phyloP scores from a whole-genome alignment of 306 rosid species.

The Echinosophora koreensis region DNA sequence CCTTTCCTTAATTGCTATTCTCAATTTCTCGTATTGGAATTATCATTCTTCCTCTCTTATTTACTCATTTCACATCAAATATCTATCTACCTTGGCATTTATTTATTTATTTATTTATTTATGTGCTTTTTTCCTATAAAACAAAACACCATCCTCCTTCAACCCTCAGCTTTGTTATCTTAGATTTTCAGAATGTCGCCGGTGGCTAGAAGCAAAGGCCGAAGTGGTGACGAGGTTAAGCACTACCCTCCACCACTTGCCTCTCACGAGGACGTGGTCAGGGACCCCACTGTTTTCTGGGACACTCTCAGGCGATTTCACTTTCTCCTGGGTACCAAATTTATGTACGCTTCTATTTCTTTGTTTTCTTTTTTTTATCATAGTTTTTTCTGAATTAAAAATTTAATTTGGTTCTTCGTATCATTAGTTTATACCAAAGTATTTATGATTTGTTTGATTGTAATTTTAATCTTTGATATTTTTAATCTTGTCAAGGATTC shows the following conservation, averaged over 20 bases:
- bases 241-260: slow-evolving; percentile 80
- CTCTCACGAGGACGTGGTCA: slow-evolving; percentile 66
- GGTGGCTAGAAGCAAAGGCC: slow-evolving; percentile 37
- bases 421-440: not conserved
- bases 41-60: slow-evolving; percentile 38
- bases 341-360: slow-evolving; percentile 61
- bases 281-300: slow-evolving; percentile 71
- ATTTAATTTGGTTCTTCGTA: slow-evolving; percentile 9
- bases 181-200: slow-evolving; percentile 51
- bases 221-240: slow-evolving; percentile 47
- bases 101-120: too few relatives aligned
- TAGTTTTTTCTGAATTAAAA: not conserved
- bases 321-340: slow-evolving; percentile 78
- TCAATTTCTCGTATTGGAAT: slow-evolving; percentile 49
- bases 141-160: not conserved
- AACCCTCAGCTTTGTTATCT: not conserved
- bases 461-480: slow-evolving; percentile 9
- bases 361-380: not conserved
- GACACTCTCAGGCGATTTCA: slow-evolving; percentile 92
- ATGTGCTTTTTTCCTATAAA: not conserved
- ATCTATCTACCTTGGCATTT: not conserved
- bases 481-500: slow-evolving; percentile 67
- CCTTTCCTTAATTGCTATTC: slow-evolving; percentile 50
- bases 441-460: not conserved
- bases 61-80: slow-evolving; percentile 40